A percentile compares a stretch with the other conserved stretches of the same genome.
phyloP scores from a whole-genome alignment of 2,329 filamentous ascomycete genomes.

The Alternaria rosae region DNA sequence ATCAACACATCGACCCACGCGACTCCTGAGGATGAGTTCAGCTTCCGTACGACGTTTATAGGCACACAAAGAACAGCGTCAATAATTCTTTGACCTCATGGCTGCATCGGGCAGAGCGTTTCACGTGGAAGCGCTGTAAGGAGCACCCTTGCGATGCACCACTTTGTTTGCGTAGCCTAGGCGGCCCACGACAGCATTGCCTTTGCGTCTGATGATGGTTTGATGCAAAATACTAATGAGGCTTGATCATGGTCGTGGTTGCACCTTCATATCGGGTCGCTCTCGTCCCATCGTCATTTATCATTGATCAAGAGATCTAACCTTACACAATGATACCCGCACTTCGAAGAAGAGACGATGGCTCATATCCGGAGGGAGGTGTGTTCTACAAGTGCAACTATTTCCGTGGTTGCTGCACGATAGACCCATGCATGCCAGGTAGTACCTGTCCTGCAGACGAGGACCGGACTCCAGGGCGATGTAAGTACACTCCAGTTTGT shows the following conservation, averaged over 20 bases:
- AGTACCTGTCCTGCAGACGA: conserved; percentile 30
- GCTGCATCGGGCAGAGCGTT: conserved; percentile 9
- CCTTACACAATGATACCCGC: conserved; percentile 18
- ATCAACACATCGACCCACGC: background rate
- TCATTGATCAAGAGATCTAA: background rate
- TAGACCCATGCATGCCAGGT: conserved; percentile 29
- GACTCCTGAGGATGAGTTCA: background rate
- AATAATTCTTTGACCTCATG: conserved; percentile 5
- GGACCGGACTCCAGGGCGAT: conserved; percentile 23
- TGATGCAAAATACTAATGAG: conserved; percentile 7
- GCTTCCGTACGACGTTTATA: background rate
- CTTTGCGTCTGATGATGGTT: background rate
- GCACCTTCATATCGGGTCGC: background rate
- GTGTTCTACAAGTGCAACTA: conserved; percentile 31
- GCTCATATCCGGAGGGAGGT: conserved; percentile 26
- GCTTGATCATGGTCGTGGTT: background rate
- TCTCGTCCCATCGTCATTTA: background rate
- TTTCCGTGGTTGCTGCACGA: conserved; percentile 37
- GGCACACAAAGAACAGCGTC: background rate
- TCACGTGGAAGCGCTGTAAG: conserved; percentile 4
- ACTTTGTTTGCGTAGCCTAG: conserved; percentile 25
- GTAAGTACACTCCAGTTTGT: conserved; percentile 19
- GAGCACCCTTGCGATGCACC: conserved; percentile 12
- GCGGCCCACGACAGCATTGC: conserved; percentile 6
- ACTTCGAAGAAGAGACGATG: conserved; percentile 8